These are phyloP conservation scores for Lomentospora prolificans DNA, from an alignment of 2,329 filamentous ascomycete genomes.

Conservation along the genomic window DNA sequence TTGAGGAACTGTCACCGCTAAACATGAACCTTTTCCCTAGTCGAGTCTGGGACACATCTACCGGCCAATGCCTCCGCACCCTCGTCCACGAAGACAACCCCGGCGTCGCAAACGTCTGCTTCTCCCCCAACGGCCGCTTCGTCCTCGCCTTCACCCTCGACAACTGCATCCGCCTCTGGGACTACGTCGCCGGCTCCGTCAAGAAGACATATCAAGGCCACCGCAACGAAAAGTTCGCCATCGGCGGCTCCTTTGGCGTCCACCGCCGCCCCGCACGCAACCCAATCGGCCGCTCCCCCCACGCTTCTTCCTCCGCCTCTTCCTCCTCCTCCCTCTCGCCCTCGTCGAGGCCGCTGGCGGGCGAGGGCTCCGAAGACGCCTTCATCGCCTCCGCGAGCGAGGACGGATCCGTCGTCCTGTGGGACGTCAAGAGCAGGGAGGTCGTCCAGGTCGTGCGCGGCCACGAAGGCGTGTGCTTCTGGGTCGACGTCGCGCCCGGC, in stretches of 20 bases:
- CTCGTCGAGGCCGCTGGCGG: too few relatives aligned
- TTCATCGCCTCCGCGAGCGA: slow-evolving; percentile 82
- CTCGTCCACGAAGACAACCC: slow-evolving; percentile 91
- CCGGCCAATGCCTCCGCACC: slow-evolving; percentile 88
- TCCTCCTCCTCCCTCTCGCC: not conserved
- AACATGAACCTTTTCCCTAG: slow-evolving; percentile 25
- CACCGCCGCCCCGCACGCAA: slow-evolving; percentile 15
- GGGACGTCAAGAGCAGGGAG: slow-evolving; percentile 83
- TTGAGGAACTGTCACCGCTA: not conserved
- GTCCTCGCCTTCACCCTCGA: slow-evolving; percentile 89
- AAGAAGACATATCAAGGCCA: slow-evolving; percentile 98
- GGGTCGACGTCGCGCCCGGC: slow-evolving; percentile 50
- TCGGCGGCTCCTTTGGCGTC: slow-evolving; percentile 75
- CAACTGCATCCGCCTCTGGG: slow-evolving; percentile 83
- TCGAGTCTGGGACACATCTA: slow-evolving; percentile 91
- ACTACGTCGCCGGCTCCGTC: slow-evolving; percentile 83
- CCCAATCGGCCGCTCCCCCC: not conserved
- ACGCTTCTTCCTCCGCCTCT: not conserved
- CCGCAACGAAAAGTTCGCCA: slow-evolving; percentile 69
- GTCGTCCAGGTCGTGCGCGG: slow-evolving; percentile 57
- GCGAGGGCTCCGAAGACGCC: slow-evolving; percentile 18
- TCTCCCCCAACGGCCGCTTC: slow-evolving; percentile 88
- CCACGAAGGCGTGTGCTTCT: slow-evolving; percentile 53
- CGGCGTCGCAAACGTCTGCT: slow-evolving; percentile 78
- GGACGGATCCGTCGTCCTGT: slow-evolving; percentile 74